phyloP scores from a whole-genome alignment of 2,329 filamentous ascomycete genomes.

The Elsinoe fawcettii region DNA sequence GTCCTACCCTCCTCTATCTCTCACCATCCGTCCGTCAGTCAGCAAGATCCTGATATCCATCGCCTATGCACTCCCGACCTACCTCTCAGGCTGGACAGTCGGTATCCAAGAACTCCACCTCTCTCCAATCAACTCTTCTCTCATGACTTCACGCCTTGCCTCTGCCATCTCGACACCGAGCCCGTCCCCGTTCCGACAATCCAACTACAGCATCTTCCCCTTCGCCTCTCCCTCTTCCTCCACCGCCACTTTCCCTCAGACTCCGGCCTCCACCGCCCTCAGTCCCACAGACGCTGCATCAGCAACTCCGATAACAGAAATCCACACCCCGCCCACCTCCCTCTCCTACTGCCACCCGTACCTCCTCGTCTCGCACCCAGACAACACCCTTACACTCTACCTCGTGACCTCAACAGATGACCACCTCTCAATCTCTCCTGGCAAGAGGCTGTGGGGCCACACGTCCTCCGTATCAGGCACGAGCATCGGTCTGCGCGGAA shows the following conservation, averaged over 20 bases:
- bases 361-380: constrained; percentile 70
- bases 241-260: constrained; percentile 16
- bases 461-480: constrained; percentile 82
- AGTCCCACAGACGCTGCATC: background rate
- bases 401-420: constrained; percentile 66
- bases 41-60: constrained; percentile 68
- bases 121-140: constrained; percentile 37
- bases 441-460: constrained; percentile 79
- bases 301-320: constrained; percentile 22
- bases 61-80: constrained; percentile 73
- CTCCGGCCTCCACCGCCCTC: background rate
- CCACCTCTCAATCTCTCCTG: constrained; percentile 59
- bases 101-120: constrained; percentile 86
- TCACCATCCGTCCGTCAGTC: constrained; percentile 67
- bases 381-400: constrained; percentile 80
- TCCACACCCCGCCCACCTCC: constrained; percentile 39
- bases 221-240: constrained; percentile 20
- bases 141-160: constrained; percentile 43
- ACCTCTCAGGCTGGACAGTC: constrained; percentile 73
- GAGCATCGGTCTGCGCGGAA: constrained; percentile 74
- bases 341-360: constrained; percentile 66
- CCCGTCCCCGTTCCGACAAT: constrained; percentile 28
- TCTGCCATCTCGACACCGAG: constrained; percentile 44
- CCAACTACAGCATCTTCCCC: constrained; percentile 10
- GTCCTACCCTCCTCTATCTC: constrained; percentile 65